Conservation (phyloP, 2,329 filamentous ascomycete species). For the Nemania diffusa region DNA sequence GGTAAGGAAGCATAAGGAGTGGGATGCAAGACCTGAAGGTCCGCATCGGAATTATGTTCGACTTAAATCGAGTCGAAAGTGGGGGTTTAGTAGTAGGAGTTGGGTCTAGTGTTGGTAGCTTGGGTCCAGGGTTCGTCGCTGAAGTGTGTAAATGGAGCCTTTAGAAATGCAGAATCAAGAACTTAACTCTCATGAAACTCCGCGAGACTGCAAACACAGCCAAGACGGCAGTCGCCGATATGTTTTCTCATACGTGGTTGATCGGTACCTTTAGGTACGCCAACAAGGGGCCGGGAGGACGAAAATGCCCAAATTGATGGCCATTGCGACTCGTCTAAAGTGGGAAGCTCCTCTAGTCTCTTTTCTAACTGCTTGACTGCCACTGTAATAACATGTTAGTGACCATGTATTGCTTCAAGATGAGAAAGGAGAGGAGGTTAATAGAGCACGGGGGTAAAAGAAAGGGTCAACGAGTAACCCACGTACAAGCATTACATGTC, state of each 20-base stretch:
- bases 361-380: conserved; percentile 73
- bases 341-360: conserved; percentile 43
- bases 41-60: neutral
- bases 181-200: conserved; percentile 37
- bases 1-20: neutral
- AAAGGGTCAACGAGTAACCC: neutral
- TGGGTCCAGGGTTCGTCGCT: neutral
- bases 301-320: conserved; percentile 49
- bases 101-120: too few species aligned
- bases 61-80: neutral
- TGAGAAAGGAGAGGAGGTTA: neutral
- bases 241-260: conserved; percentile 43
- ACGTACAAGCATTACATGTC: conserved; percentile 66
- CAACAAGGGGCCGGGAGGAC: conserved; percentile 47
- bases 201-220: conserved; percentile 45
- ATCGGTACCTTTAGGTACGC: conserved; percentile 40
- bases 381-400: conserved; percentile 52
- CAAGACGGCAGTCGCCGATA: conserved; percentile 46
- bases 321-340: conserved; percentile 41
- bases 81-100: neutral
- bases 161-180: neutral
- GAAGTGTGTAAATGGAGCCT: neutral
- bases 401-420: neutral
- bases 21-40: neutral
- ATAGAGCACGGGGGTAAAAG: neutral